Percentiles rank a stretch among this genome's conserved stretches.
phyloP scores from a whole-genome alignment of 176 grass and related monocot genomes.

The Cenchrus fungigraminus region DNA sequence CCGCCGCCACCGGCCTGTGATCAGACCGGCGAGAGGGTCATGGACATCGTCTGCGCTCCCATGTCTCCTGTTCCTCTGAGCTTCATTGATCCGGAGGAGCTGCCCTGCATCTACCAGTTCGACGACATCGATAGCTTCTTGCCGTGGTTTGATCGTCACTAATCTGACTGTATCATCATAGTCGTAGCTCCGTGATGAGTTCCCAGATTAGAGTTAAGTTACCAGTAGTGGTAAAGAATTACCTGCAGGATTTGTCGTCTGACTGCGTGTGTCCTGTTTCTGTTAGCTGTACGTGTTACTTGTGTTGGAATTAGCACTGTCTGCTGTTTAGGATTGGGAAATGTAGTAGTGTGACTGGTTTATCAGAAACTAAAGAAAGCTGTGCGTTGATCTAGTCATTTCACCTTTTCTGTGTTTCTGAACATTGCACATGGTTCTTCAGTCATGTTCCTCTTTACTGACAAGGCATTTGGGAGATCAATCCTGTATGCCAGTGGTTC shows the following conservation, averaged over 20 bases:
- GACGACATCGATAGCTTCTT: slow-evolving; percentile 41
- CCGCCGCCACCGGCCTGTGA: not conserved
- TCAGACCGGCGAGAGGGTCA: not conserved
- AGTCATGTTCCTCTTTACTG: slow-evolving; percentile 26
- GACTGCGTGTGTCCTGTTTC: not conserved
- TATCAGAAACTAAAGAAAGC: not conserved
- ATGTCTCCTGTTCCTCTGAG: slow-evolving; percentile 32
- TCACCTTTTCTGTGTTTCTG: slow-evolving; percentile 1
- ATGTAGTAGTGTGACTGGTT: not conserved
- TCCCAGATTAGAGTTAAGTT: not conserved
- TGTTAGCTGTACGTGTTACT: not conserved
- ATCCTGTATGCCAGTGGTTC: not conserved
- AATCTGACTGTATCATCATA: not conserved
- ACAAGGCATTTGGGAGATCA: not conserved
- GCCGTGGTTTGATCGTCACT: slow-evolving; percentile 39
- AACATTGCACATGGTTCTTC: slow-evolving; percentile 1
- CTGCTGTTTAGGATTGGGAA: not conserved
- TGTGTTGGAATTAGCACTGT: not conserved
- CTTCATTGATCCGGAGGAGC: slow-evolving; percentile 29
- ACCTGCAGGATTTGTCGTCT: not conserved
- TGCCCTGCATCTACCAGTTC: slow-evolving; percentile 16
- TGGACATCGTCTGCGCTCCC: slow-evolving; percentile 5
- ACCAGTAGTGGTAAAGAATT: slow-evolving; percentile 7
- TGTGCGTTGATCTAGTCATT: not conserved
- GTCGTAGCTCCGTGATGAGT: not conserved